phyloP scores from a whole-genome alignment of 345 rosid species.

The Diplotaxis tenuifolia region DNA sequence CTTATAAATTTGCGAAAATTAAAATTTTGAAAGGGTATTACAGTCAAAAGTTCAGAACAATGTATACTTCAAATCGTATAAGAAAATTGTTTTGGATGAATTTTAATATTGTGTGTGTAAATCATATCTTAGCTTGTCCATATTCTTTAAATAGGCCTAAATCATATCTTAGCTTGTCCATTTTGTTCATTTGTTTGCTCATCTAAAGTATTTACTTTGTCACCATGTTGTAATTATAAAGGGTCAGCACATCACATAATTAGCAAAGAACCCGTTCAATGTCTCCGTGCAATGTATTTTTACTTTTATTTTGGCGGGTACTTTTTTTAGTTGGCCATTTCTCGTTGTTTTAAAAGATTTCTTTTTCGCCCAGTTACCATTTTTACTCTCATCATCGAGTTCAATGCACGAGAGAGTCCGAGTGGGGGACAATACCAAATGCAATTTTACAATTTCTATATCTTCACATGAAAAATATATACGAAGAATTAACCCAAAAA shows the following conservation, averaged over 20 bases:
- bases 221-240: not conserved
- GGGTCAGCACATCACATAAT: constrained; percentile 16
- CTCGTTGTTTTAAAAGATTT: not conserved
- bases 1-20: too few species aligned
- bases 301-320: constrained; percentile 10
- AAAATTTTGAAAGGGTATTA: not conserved
- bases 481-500: not conserved
- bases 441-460: constrained; percentile 1
- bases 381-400: not conserved
- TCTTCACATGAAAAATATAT: not conserved
- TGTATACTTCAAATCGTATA: not conserved
- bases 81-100: not conserved
- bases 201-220: not conserved
- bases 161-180: not conserved
- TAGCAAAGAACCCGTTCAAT: constrained; percentile 3
- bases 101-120: not conserved
- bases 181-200: not conserved
- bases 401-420: not conserved
- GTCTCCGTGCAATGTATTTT: constrained; percentile 28
- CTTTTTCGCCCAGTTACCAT: not conserved
- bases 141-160: too few species aligned
- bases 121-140: not conserved
- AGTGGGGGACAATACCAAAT: constrained; percentile 18
- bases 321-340: not conserved
- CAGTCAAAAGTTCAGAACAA: not conserved